Conservation (phyloP, 1,284 basidiomycete species). For the Puccinia brachypodii region DNA sequence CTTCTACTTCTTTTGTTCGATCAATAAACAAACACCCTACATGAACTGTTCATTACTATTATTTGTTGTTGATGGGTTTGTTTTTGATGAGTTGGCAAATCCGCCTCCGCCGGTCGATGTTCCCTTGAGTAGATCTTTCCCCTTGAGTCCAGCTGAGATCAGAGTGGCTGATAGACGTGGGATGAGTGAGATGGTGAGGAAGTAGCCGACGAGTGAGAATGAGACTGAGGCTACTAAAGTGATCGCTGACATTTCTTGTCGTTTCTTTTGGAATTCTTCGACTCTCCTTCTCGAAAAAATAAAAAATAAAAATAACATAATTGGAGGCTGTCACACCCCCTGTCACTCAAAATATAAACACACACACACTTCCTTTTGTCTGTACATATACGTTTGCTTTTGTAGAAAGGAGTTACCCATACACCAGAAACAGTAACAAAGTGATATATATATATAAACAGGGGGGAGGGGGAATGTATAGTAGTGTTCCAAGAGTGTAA, state of each 20-base stretch:
- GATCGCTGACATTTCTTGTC: conserved; percentile 19
- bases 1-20: neutral
- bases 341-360: no score
- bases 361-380: no score
- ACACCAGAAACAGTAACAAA: no score
- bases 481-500: no score
- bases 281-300: no score
- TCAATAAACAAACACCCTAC: neutral
- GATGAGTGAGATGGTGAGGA: conserved; percentile 36
- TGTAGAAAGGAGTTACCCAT: no score
- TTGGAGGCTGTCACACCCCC: no score
- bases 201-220: conserved; percentile 25
- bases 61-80: neutral
- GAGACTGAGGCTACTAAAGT: neutral
- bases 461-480: no score
- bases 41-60: neutral
- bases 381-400: no score
- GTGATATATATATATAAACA: no score
- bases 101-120: conserved; percentile 34
- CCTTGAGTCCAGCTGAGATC: conserved; percentile 65
- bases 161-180: conserved; percentile 24
- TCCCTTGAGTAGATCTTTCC: conserved; percentile 74
- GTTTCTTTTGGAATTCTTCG: no score
- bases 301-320: no score
- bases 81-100: neutral